These are phyloP conservation scores for Podosphaera aphanis DNA, from an alignment of 2,329 filamentous ascomycete genomes.

Conservation along the genomic window DNA sequence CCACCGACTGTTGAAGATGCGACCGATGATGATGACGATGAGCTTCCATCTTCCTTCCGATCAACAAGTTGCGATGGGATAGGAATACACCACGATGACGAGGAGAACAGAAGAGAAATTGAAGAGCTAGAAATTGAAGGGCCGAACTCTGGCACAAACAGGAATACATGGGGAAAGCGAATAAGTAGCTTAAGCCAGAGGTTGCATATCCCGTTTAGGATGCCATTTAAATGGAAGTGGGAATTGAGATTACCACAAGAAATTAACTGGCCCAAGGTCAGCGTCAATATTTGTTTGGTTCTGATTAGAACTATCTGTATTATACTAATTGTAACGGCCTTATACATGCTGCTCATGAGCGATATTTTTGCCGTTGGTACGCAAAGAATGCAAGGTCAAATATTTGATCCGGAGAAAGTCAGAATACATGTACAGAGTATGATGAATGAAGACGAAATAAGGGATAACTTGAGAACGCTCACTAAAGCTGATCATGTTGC, in stretches of 20 bases:
- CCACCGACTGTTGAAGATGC: conserved; percentile 65
- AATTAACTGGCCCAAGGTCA: conserved; percentile 12
- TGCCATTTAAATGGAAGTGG: conserved; percentile 15
- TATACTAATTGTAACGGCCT: conserved; percentile 47
- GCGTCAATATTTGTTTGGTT: conserved; percentile 29
- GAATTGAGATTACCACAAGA: conserved; percentile 6
- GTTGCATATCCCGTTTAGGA: conserved; percentile 7
- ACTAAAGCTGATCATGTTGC: conserved; percentile 75
- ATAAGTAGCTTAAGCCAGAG: conserved; percentile 15
- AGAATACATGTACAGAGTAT: conserved; percentile 49
- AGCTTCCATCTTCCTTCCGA: conserved; percentile 24
- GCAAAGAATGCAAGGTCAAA: conserved; percentile 37
- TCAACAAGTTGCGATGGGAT: conserved; percentile 25
- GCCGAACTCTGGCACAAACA: conserved; percentile 21
- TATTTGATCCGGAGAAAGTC: conserved; percentile 68
- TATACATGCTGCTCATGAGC: conserved; percentile 71
- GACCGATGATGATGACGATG: conserved; percentile 21
- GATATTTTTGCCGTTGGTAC: conserved; percentile 52
- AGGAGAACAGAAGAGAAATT: conserved; percentile 55
- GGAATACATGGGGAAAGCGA: conserved; percentile 16
- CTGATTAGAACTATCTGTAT: conserved; percentile 53
- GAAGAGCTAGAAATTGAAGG: conserved; percentile 77
- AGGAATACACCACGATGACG: conserved; percentile 25
- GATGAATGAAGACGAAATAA: conserved; percentile 46
- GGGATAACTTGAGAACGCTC: conserved; percentile 51